Base-by-base conservation (phyloP, 2,329 filamentous ascomycete species). In the Pseudopyrenochaeta lycopersici region DNA sequence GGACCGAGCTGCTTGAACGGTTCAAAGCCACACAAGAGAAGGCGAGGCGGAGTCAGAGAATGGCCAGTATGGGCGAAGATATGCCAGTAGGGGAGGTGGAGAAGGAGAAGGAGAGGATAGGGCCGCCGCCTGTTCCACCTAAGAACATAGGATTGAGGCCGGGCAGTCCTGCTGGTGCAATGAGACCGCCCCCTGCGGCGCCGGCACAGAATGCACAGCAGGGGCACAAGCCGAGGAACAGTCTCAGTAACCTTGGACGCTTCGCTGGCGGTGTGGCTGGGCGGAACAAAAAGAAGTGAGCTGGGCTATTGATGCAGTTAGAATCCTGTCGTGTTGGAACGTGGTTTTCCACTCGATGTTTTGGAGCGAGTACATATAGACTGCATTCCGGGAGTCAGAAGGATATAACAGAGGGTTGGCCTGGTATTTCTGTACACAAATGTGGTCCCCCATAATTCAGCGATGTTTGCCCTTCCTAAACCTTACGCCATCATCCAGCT, bases 1-100 rank as follows among this genome's bases (percentile, higher is more conserved):
- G 95, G 95, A 86, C 85, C 2, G 95, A 99, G 66, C 82, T 99
- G 31, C 84, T 99, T 4, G 95, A 99, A 61, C 97, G 97, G 71
- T 99, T 99, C 78, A 90, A 91, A 63, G 86, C 84, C 46, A 94
- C 96, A 1, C 95, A 99, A 71, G 95, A 99, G 64, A 88, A 87
- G 55, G 90, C 93, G 5, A 85, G 92, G 49, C 84, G 92, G 47
- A 82, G 86, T 11, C 89, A 92, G 68, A 81, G 87, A 54, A 76
- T 78, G 56, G 74, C 76, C 0, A 74, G 79, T 56, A 70, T 74
- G 47, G 74, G 72, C 7, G 73, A 74, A 21, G 73, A 76, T 49
- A 20, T 63, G 15, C 62, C 54, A 7, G 56, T 64, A 32, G 66
- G 71, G 7, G 57, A 68, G 9, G 23, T 27, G 23, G 60, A 68